Percentiles rank a stretch among this genome's conserved stretches.
Conservation (phyloP, 1,139 yeast genomes). For the Lodderomyces jiufengensis region DNA sequence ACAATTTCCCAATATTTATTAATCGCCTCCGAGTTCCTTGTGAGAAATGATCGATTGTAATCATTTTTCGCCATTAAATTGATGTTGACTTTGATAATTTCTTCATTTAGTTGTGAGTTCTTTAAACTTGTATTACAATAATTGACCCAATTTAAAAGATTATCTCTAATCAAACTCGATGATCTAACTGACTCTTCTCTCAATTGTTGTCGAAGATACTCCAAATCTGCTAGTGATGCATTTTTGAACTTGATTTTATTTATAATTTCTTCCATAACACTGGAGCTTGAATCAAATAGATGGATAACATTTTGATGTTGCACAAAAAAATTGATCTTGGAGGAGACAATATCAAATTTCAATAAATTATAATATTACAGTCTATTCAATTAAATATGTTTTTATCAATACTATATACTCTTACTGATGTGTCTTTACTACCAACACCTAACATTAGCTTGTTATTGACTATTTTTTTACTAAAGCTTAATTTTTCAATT, state of each 20-base stretch:
- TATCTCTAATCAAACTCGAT: conserved; percentile 11
- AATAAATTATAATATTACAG: too few relatives aligned
- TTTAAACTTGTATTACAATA: conserved; percentile 11
- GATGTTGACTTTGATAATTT: conserved; percentile 25
- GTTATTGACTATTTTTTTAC: conserved; percentile 20
- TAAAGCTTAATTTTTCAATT: conserved; percentile 59
- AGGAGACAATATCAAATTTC: too few relatives aligned
- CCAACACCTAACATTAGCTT: conserved; percentile 54
- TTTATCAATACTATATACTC: conserved; percentile 41
- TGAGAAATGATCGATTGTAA: conserved; percentile 24
- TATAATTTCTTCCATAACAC: too few relatives aligned
- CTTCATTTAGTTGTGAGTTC: neutral
- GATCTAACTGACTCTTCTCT: conserved; percentile 25
- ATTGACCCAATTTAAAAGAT: conserved; percentile 10
- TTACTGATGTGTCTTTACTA: conserved; percentile 65
- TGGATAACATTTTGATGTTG: too few relatives aligned
- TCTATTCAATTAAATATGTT: conserved; percentile 4
- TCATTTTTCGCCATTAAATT: conserved; percentile 39
- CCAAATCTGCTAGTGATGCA: too few relatives aligned
- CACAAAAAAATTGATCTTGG: too few relatives aligned
- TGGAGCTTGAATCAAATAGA: too few relatives aligned
- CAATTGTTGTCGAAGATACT: conserved; percentile 9
- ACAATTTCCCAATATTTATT: conserved; percentile 23
- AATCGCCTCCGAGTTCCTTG: conserved; percentile 12
- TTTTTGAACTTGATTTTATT: too few relatives aligned